Evolutionary conservation across 345 rosid species (phyloP).

Genomic region (Barbarea vulgaris): DNA sequence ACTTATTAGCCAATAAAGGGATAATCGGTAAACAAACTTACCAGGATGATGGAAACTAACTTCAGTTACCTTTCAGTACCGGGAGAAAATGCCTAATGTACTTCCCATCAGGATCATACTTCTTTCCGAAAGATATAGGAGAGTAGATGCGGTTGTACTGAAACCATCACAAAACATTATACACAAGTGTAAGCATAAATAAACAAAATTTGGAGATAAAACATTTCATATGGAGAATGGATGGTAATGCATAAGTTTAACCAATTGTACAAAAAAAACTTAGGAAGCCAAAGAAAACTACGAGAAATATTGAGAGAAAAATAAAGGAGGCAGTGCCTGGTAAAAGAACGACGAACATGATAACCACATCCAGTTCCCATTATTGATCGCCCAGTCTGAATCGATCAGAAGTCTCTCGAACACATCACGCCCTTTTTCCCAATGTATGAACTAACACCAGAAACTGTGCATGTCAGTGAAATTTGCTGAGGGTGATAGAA

Average conservation of each 20-base stretch:
- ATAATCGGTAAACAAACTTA: neutral
- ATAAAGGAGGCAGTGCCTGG: slow-evolving; percentile 53
- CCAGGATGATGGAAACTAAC: neutral
- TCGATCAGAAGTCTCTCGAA: slow-evolving; percentile 92
- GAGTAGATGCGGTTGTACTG: slow-evolving; percentile 93
- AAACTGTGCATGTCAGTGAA: slow-evolving; percentile 35
- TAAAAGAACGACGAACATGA: slow-evolving; percentile 98
- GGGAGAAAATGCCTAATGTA: slow-evolving; percentile 89
- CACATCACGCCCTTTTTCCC: slow-evolving; percentile 98
- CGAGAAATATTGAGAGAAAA: neutral
- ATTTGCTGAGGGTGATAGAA: slow-evolving; percentile 16
- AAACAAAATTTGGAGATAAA: neutral
- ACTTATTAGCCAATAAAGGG: neutral
- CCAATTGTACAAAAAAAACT: neutral
- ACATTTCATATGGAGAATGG: neutral
- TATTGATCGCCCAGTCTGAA: slow-evolving; percentile 95
- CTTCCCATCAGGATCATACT: slow-evolving; percentile 83
- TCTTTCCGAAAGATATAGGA: slow-evolving; percentile 86
- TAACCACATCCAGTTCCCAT: slow-evolving; percentile 95
- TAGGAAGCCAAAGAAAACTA: neutral
- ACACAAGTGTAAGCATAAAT: neutral
- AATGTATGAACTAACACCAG: slow-evolving; percentile 80
- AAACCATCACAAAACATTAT: slow-evolving; percentile 20
- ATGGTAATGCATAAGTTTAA: neutral
- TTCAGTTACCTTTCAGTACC: slow-evolving; percentile 70